Percentiles rank a stretch among this genome's conserved stretches.
These are phyloP conservation scores for Dictyostelium brefeldianum DNA, from an alignment of 78 protist species.

Conservation along the genomic window DNA sequence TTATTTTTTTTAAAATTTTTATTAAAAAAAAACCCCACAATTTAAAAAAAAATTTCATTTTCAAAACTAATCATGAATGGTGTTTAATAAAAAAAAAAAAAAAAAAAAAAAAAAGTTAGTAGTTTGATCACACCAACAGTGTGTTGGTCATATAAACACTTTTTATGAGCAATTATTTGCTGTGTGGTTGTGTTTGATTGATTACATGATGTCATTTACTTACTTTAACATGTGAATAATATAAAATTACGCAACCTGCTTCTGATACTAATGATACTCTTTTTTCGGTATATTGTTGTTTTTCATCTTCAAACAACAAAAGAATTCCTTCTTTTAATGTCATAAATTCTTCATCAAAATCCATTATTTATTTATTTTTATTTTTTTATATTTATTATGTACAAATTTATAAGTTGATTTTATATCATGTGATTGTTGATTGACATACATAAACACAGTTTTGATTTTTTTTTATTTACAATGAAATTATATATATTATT, in stretches of 20 bases:
- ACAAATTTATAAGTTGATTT: neutral
- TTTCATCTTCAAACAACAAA: neutral
- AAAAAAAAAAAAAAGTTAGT: neutral
- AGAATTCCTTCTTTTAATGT: slow-evolving; percentile 34
- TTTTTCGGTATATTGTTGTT: slow-evolving; percentile 10
- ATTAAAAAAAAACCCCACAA: no score
- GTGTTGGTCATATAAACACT: neutral
- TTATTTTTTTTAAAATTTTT: no score
- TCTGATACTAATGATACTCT: slow-evolving; percentile 38
- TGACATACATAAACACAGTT: no score
- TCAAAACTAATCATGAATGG: neutral
- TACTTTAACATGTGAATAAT: slow-evolving; percentile 24
- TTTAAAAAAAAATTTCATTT: neutral
- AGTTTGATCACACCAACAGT: no score
- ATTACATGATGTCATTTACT: no score
- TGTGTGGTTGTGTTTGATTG: neutral
- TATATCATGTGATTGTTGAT: neutral
- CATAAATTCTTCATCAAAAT: slow-evolving; percentile 27
- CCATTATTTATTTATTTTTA: neutral
- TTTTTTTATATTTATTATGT: neutral
- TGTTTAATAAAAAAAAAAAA: neutral
- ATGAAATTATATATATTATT: no score
- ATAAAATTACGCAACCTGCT: neutral
- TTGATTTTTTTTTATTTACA: no score
- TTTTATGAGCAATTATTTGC: neutral